Percentiles rank a stretch among this genome's conserved stretches.
Conservation (phyloP, 2,329 filamentous ascomycete genomes). For the Penicillium sp. region DNA sequence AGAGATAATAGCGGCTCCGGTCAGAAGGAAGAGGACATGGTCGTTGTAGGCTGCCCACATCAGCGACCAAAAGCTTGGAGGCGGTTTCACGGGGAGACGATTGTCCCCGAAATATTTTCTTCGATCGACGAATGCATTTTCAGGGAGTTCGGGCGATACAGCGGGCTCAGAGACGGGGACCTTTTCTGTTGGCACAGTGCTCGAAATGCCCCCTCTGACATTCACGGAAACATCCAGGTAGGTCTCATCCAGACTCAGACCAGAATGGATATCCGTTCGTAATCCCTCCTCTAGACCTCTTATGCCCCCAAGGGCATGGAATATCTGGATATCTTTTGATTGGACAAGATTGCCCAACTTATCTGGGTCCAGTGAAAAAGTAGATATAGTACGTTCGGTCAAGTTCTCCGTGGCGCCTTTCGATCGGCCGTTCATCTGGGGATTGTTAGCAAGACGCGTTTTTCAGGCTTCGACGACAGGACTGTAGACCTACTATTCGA, state of each 20-base stretch:
- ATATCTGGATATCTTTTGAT: neutral
- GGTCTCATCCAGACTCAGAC: constrained; percentile 64
- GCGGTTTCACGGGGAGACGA: constrained; percentile 62
- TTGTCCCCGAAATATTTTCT: constrained; percentile 65
- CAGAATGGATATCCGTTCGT: constrained; percentile 56
- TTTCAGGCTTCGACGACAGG: neutral
- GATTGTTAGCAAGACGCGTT: neutral
- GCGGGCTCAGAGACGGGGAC: neutral
- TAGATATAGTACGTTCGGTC: neutral
- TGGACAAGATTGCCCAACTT: neutral
- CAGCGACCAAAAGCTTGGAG: constrained; percentile 64
- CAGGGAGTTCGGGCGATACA: neutral
- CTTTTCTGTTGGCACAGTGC: neutral
- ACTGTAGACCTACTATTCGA: neutral
- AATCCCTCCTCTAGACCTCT: constrained; percentile 65
- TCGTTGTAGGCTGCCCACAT: constrained; percentile 78
- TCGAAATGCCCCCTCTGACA: neutral
- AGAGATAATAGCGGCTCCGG: constrained; percentile 66
- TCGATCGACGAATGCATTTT: constrained; percentile 47
- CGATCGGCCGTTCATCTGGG: neutral
- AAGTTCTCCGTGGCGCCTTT: neutral
- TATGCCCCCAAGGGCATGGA: constrained; percentile 40
- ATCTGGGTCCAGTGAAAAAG: constrained; percentile 1
- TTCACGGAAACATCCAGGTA: constrained; percentile 50
- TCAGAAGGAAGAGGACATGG: constrained; percentile 69